Evolutionary conservation across 805 yeast genomes (phyloP).

Genomic region (Tetrapisispora namnaoensis): DNA sequence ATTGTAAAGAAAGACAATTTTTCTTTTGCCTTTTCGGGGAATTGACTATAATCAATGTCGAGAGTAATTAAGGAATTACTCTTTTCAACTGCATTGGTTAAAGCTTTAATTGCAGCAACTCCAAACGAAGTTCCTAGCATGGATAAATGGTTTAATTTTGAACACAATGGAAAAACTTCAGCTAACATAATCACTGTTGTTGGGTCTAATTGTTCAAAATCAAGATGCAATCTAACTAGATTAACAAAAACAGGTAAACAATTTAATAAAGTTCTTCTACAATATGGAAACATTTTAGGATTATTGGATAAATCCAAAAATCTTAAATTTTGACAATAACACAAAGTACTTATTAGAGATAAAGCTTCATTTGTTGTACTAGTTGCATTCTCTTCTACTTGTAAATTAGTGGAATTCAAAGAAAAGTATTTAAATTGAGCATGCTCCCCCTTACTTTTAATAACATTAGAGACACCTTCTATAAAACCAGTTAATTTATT

Average conservation of each 20-base stretch:
- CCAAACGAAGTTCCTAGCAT: constrained; percentile 59
- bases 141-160: constrained; percentile 54
- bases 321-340: constrained; percentile 48
- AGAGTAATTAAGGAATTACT: constrained; percentile 54
- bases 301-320: constrained; percentile 76
- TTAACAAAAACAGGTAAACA: constrained; percentile 58
- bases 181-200: constrained; percentile 53
- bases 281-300: constrained; percentile 56
- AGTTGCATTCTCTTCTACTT: constrained; percentile 37
- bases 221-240: constrained; percentile 60
- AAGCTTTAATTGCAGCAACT: constrained; percentile 50
- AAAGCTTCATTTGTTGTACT: constrained; percentile 26
- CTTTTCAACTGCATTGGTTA: constrained; percentile 55
- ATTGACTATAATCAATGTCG: constrained; percentile 50
- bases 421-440: constrained; percentile 42
- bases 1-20: constrained; percentile 68
- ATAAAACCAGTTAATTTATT: constrained; percentile 27
- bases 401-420: constrained; percentile 52
- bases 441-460: constrained; percentile 15
- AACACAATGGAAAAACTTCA: constrained; percentile 65
- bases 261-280: constrained; percentile 43
- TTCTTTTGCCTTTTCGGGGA: constrained; percentile 52
- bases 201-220: constrained; percentile 49
- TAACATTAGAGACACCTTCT: constrained; percentile 17
- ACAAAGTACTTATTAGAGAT: constrained; percentile 38